Percentiles rank a stretch among this genome's conserved stretches.
phyloP scores from a whole-genome alignment of 257 asterid genomes.

The Solanum dulcamara region DNA sequence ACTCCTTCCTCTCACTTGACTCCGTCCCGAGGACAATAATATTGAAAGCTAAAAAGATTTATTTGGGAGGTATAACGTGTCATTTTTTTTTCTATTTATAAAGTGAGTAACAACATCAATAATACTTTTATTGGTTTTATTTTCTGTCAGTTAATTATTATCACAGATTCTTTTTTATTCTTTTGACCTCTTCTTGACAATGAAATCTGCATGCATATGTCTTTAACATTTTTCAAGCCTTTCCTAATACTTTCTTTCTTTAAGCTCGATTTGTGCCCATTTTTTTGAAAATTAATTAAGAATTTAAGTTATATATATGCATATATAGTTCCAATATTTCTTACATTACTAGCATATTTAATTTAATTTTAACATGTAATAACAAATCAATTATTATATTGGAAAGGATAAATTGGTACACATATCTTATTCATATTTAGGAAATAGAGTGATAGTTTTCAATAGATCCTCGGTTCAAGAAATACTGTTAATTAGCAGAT shows the following conservation, averaged over 20 bases:
- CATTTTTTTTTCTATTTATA: background rate
- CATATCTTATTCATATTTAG: background rate
- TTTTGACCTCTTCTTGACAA: background rate
- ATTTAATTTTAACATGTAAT: no score
- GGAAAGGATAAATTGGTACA: no score
- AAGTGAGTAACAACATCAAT: background rate
- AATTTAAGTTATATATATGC: background rate
- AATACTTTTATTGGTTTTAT: background rate
- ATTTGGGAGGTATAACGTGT: background rate
- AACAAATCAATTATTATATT: no score
- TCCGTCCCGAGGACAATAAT: background rate
- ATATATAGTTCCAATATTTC: background rate
- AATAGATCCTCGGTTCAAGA: fast-evolving
- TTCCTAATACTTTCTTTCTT: background rate
- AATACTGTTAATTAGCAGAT: no score
- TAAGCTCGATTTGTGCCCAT: background rate
- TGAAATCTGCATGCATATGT: background rate
- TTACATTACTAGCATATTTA: background rate
- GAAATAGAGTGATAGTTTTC: no score
- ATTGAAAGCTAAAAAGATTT: background rate
- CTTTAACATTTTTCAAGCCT: background rate
- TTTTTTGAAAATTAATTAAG: background rate
- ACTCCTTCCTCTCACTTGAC: background rate
- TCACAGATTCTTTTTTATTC: background rate
- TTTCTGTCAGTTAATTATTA: background rate